Conservation (phyloP, 129 eudicot genomes). For the Logfia minima region DNA sequence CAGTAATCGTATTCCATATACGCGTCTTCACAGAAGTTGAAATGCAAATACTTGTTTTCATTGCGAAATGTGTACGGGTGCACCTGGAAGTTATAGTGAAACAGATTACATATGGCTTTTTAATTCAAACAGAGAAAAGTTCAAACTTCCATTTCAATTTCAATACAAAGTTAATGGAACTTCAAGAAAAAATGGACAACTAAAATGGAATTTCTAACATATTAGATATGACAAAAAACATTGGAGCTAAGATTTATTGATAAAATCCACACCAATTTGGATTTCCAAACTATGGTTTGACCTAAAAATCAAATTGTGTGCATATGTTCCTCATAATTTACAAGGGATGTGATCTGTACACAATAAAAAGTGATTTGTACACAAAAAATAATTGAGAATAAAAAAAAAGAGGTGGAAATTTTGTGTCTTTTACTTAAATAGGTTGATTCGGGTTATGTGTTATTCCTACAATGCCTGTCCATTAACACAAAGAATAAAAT, state of each 20-base stretch:
- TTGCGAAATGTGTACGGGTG: conserved; percentile 94
- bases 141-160: not conserved
- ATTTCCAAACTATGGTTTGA: conserved; percentile 8
- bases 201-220: not conserved
- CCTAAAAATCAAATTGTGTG: conserved; percentile 20
- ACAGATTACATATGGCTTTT: conserved; percentile 12
- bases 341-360: too few species aligned
- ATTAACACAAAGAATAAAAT: not conserved
- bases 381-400: too few species aligned
- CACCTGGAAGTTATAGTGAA: conserved; percentile 49
- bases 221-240: not conserved
- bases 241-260: not conserved
- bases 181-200: not conserved
- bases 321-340: too few species aligned
- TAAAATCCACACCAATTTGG: not conserved
- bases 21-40: conserved; percentile 79
- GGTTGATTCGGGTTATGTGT: too few species aligned
- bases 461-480: not conserved
- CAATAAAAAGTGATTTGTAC: too few species aligned
- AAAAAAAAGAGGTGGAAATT: too few species aligned
- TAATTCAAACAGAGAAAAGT: conserved; percentile 8
- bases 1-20: conserved; percentile 79
- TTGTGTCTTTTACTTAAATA: too few species aligned
- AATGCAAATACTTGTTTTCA: conserved; percentile 72
- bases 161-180: not conserved